phyloP scores from a whole-genome alignment of 768 basidiomycete species.

The Termitomyces sp. region DNA sequence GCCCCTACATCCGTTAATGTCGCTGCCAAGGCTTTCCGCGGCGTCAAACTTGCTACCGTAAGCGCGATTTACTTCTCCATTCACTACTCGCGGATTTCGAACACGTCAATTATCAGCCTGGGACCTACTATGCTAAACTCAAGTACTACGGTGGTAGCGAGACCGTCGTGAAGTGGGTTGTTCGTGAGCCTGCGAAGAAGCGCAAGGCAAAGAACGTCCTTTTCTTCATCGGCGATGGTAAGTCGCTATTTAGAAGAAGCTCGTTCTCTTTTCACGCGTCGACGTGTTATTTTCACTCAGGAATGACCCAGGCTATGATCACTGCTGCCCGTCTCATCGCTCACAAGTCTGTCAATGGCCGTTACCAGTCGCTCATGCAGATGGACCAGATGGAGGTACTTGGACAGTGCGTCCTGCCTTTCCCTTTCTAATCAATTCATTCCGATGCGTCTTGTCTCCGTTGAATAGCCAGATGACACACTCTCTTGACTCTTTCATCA shows the following conservation, averaged over 20 bases:
- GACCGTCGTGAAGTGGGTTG: slow-evolving; percentile 35
- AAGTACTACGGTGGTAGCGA: slow-evolving; percentile 27
- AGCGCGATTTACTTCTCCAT: neutral
- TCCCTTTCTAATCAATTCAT: slow-evolving; percentile 2
- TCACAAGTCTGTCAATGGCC: slow-evolving; percentile 42
- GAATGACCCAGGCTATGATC: slow-evolving; percentile 45
- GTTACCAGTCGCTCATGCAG: slow-evolving; percentile 41
- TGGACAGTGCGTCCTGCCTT: slow-evolving; percentile 27
- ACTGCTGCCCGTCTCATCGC: slow-evolving; percentile 39
- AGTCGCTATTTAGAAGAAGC: neutral
- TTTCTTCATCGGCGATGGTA: slow-evolving; percentile 43
- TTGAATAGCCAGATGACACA: slow-evolving; percentile 37
- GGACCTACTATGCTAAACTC: slow-evolving; percentile 33
- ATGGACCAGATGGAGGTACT: slow-evolving; percentile 42
- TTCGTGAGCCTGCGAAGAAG: slow-evolving; percentile 26
- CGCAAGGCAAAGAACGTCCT: slow-evolving; percentile 38
- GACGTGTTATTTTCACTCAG: slow-evolving; percentile 15
- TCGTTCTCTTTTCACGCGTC: neutral
- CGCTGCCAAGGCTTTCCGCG: slow-evolving; percentile 37
- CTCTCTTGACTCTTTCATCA: slow-evolving; percentile 42
- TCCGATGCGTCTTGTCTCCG: too few species aligned
- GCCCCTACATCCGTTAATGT: slow-evolving; percentile 30
- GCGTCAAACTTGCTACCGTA: slow-evolving; percentile 26
- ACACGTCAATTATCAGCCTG: slow-evolving; percentile 21
- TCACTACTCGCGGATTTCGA: neutral